Evolutionary conservation across 176 grass and related monocot genomes (phyloP).

Genomic region (Triticum dicoccoides): DNA sequence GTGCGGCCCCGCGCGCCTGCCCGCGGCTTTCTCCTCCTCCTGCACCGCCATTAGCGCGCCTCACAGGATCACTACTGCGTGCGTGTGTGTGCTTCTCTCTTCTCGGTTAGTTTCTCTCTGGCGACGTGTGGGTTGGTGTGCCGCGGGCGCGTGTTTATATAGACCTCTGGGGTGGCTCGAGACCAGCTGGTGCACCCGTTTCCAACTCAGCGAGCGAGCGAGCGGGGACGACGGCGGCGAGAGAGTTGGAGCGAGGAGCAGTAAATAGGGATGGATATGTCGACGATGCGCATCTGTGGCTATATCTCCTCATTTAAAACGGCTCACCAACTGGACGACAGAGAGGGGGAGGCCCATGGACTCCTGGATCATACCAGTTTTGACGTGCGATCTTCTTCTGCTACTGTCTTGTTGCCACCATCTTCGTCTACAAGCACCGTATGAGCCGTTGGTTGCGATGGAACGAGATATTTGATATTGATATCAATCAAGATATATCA

Average conservation of each 20-base stretch:
- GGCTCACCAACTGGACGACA: not conserved
- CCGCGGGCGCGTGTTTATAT: slow-evolving; percentile 17
- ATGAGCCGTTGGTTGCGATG: too few relatives aligned
- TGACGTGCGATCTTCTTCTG: not conserved
- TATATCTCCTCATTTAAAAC: slow-evolving; percentile 11
- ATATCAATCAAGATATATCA: too few relatives aligned
- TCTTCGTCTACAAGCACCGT: not conserved
- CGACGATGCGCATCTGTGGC: not conserved
- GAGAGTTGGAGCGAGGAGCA: not conserved
- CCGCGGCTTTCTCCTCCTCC: slow-evolving; percentile 8
- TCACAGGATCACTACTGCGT: not conserved
- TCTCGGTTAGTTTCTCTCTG: not conserved
- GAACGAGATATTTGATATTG: too few relatives aligned
- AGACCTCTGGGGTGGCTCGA: not conserved
- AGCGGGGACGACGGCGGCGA: not conserved
- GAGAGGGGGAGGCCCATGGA: slow-evolving; percentile 3
- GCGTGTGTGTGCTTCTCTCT: not conserved
- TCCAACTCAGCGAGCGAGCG: not conserved
- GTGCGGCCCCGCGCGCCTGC: slow-evolving; percentile 17
- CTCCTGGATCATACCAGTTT: not conserved
- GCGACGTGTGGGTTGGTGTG: slow-evolving; percentile 4
- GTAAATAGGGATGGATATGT: not conserved
- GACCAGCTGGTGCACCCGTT: not conserved
- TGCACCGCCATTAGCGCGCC: slow-evolving; percentile 19
- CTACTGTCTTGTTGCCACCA: not conserved